Percentiles rank a stretch among this genome's conserved stretches.
phyloP scores from a whole-genome alignment of 441 rosid genomes.

The Euphorbia schlechtendalii region DNA sequence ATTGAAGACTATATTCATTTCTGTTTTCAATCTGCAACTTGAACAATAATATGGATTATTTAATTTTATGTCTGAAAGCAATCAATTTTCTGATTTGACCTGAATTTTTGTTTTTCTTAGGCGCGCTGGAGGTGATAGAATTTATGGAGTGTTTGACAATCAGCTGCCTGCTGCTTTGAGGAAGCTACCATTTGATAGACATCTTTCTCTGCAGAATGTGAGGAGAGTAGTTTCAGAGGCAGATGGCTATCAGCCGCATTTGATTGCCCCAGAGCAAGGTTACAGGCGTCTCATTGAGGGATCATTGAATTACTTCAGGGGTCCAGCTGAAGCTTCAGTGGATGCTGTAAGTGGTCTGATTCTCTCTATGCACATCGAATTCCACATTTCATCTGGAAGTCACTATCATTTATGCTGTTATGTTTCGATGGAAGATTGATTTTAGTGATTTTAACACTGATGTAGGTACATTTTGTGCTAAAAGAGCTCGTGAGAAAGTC shows the following conservation, averaged over 20 bases:
- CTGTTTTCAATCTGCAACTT: not conserved
- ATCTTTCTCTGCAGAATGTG: constrained; percentile 76
- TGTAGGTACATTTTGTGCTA: constrained; percentile 66
- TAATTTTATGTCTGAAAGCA: not conserved
- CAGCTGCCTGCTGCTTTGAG: constrained; percentile 90
- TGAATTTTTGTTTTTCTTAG: constrained; percentile 29
- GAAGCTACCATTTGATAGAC: constrained; percentile 90
- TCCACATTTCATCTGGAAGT: not conserved
- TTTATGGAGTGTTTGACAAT: constrained; percentile 92
- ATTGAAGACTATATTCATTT: not conserved
- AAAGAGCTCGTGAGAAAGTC: constrained; percentile 85
- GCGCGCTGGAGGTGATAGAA: constrained; percentile 96
- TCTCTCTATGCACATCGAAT: constrained; percentile 3
- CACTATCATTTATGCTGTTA: constrained; percentile 3
- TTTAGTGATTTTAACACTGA: constrained; percentile 5
- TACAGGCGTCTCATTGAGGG: constrained; percentile 81
- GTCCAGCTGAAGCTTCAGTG: constrained; percentile 87
- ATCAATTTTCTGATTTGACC: constrained; percentile 7
- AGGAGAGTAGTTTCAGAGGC: constrained; percentile 84
- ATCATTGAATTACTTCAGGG: constrained; percentile 62
- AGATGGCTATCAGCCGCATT: constrained; percentile 93
- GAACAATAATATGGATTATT: not conserved
- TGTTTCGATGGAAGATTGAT: not conserved
- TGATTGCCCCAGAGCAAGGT: constrained; percentile 93
- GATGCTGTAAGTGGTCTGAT: constrained; percentile 60